These are phyloP conservation scores for Fusarium sulawesiense DNA, from an alignment of 2,329 filamentous ascomycete species.

Conservation along the genomic window DNA sequence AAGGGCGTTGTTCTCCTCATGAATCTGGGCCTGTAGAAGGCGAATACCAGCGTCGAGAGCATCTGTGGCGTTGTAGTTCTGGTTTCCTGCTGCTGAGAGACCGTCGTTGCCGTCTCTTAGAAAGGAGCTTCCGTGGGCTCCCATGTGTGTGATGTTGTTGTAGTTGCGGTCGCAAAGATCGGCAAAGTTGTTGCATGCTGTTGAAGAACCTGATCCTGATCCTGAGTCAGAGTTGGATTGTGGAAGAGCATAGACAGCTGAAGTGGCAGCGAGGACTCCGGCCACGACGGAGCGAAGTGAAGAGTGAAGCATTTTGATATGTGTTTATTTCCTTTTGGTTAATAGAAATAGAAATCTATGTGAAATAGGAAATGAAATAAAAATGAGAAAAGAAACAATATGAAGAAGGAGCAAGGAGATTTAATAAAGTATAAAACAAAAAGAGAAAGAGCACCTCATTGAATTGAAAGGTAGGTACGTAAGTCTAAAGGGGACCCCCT, in stretches of 20 bases:
- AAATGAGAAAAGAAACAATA: conserved; percentile 2
- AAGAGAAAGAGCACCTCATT: conserved; percentile 3
- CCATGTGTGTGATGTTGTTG: conserved; percentile 81
- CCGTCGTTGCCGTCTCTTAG: conserved; percentile 69
- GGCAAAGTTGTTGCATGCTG: conserved; percentile 84
- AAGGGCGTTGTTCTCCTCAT: conserved; percentile 68
- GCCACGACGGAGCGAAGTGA: conserved; percentile 38
- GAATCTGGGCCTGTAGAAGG: conserved; percentile 77
- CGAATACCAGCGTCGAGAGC: conserved; percentile 79
- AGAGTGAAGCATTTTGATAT: conserved; percentile 38
- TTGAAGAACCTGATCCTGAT: conserved; percentile 34
- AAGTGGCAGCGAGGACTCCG: conserved; percentile 37
- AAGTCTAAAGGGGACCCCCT: conserved; percentile 26
- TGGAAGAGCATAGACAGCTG: conserved; percentile 43
- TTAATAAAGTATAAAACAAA: conserved; percentile 35
- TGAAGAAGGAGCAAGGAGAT: conserved; percentile 9
- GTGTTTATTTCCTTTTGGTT: not conserved
- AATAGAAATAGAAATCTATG: not conserved
- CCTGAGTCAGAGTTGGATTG: conserved; percentile 39
- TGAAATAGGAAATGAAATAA: not conserved
- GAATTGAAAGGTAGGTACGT: conserved; percentile 2
- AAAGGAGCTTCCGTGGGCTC: conserved; percentile 80
- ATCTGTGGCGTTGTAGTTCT: conserved; percentile 77
- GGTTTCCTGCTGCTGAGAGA: conserved; percentile 75
- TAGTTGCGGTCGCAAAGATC: conserved; percentile 77